Evolutionary conservation across 2,329 filamentous ascomycete genomes (phyloP), one percentile per base, ranked within the genome.

Genomic region (Bipolaris bicolor): DNA sequence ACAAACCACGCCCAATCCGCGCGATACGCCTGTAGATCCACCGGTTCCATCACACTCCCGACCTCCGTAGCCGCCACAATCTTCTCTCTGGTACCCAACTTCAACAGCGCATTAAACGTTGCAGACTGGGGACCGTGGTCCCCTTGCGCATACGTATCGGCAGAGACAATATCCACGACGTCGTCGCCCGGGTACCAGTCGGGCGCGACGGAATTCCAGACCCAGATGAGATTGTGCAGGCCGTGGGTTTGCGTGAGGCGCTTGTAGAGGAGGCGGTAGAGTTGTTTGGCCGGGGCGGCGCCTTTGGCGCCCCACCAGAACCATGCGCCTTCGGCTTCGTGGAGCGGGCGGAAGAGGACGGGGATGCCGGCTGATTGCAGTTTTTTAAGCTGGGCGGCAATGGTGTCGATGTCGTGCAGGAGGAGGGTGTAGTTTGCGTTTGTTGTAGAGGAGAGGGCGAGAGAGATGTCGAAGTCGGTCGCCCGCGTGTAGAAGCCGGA

Each of bases 261-360:
- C 40, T 81, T 74, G 51, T 81, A 81, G 46, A 83, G 36, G 3
- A 83, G 64, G 1, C 64, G 62, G 52, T 72, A 83, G 4, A 83
- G 70, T 63, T 80, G 70, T 70, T 81, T 82, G 59, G 69, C 73
- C 5, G 79, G 71, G 63, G 78, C 81, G 2, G 81, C 70, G 0
- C 80, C 80, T 59, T 80, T 74, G 1, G 80, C 80, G 6, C 81
- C 81, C 81, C 81, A 83, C 81, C 81, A 83, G 73, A 83, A 83
- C 81, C 81, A 83, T 0, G 52, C 73, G 1, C 81, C 80, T 57
- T 83, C 81, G 7, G 81, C 81, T 64, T 83, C 81, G 66, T 83
- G 81, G 26, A 83, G 67, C 4, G 81, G 81, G 1, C 81, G 71
- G 63, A 74, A 83, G 10, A 83, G 74, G 5, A 83, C 74, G 1